Percentiles rank a stretch among this genome's conserved stretches.
Conservation (phyloP, 2,329 filamentous ascomycete genomes). For the Fusarium sp. region DNA sequence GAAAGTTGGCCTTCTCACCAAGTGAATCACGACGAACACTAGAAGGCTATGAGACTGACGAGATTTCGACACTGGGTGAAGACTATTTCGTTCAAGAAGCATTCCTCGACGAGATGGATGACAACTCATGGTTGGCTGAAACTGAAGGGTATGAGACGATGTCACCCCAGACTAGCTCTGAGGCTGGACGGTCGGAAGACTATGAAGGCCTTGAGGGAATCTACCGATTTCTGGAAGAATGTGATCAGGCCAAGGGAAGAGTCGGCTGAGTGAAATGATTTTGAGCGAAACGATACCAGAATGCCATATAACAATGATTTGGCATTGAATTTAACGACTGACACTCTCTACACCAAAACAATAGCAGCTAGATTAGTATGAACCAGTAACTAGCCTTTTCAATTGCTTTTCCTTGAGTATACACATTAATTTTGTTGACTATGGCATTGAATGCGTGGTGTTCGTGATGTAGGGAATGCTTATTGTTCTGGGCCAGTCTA, state of each 20-base stretch:
- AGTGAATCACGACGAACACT: conserved; percentile 63
- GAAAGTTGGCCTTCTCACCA: conserved; percentile 59
- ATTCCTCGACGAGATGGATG: conserved; percentile 59
- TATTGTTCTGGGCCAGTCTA: not conserved
- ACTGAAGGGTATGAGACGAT: conserved; percentile 64
- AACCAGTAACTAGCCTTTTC: conserved; percentile 33
- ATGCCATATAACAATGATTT: conserved; percentile 20
- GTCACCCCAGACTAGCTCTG: conserved; percentile 62
- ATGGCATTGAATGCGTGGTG: conserved; percentile 1
- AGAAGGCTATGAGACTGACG: conserved; percentile 58
- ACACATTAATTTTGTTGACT: not conserved
- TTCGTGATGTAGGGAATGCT: not conserved
- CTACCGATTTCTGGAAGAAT: conserved; percentile 70
- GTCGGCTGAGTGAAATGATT: conserved; percentile 48
- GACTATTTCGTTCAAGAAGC: conserved; percentile 56
- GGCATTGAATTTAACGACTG: conserved; percentile 40
- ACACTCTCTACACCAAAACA: conserved; percentile 46
- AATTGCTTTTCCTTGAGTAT: conserved; percentile 45
- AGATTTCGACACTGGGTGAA: conserved; percentile 53
- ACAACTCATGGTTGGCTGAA: conserved; percentile 64
- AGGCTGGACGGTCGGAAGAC: conserved; percentile 61
- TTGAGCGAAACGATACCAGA: conserved; percentile 41
- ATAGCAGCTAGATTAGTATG: conserved; percentile 38
- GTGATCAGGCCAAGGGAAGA: conserved; percentile 60
- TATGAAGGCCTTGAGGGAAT: conserved; percentile 70